Base-by-base conservation (phyloP, 352 stramenopile genomes). In the Pythium biforme region DNA sequence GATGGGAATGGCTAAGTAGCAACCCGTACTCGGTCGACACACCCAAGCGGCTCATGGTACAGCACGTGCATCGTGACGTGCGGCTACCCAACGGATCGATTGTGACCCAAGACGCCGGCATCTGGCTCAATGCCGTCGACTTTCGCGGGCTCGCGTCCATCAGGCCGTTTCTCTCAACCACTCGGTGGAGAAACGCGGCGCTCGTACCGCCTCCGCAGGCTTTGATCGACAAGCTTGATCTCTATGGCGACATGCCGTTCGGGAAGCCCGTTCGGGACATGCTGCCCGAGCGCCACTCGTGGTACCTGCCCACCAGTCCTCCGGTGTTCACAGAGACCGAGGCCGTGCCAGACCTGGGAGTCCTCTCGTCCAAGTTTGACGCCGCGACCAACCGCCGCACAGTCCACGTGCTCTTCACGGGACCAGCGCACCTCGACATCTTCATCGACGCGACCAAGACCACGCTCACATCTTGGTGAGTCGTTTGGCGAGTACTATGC, bases 361-460 rank as follows among this genome's bases (percentile, higher is more conserved):
- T 92, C 9, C 43, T 90, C n/a, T 89, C 79, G 27, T 88, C 81
- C 3, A 73, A 57, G 9, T 90, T 81, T 51, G 78, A 78, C 20
- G 34, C 67, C 11, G 55, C 64, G n/a, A 86, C 70, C 4, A 62
- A 90, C 57, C 76, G 68, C 3, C 83, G 83, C 31, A 79, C 55
- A 49, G 77, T 92, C 20, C 83, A 90, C 55, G 73, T 92, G 41
- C 65, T 78, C 20, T 85, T 92, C 48, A 85, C 73, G 1, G 83
- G 83, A 0, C 81, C 83, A 9, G 83, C 81, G 1, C 77, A 90
- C 48, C 72, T 89, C 54, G 83, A 88, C 55, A 71, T 92, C 51
- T 92, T 87, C 62, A 82, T 92, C 59, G 81, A 92, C 62, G 83
- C 83, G n/a, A 84, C 79, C 41, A 76, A 67, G 52, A 90, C 77